A percentile compares a stretch with the other conserved stretches of the same genome.
These are phyloP conservation scores for Tinospora cordifolia DNA, from an alignment of 164 flowering plant genomes.

Conservation along the genomic window DNA sequence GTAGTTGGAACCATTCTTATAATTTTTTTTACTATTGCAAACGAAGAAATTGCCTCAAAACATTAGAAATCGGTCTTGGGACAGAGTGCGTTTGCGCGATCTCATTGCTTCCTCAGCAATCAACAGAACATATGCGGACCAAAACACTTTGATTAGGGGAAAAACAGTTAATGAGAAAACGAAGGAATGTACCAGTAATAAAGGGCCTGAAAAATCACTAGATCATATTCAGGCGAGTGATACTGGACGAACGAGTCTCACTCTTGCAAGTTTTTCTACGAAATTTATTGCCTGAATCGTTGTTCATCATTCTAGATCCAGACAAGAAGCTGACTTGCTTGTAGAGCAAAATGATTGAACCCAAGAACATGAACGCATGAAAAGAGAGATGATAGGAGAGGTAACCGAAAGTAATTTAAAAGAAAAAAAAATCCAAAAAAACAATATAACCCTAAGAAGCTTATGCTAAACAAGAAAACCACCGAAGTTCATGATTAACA, in stretches of 20 bases:
- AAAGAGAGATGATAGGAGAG: neutral
- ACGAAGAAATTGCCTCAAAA: constrained; percentile 30
- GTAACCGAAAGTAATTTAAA: neutral
- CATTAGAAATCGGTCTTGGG: constrained; percentile 21
- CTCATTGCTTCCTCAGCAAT: too few relatives aligned
- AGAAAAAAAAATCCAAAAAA: too few relatives aligned
- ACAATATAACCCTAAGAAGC: too few relatives aligned
- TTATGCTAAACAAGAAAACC: too few relatives aligned
- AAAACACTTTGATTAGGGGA: neutral
- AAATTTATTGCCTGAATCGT: constrained; percentile 17
- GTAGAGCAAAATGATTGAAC: neutral
- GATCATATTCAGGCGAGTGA: constrained; percentile 25
- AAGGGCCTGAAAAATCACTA: constrained; percentile 26
- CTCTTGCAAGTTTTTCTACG: constrained; percentile 16
- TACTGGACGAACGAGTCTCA: constrained; percentile 5
- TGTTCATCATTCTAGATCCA: neutral
- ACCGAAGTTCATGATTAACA: too few relatives aligned
- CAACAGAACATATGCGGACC: neutral
- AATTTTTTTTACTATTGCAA: constrained; percentile 13
- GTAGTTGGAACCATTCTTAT: neutral
- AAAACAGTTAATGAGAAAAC: neutral
- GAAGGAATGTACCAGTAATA: constrained; percentile 12
- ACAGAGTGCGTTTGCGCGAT: constrained; percentile 26
- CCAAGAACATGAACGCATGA: neutral
- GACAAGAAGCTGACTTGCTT: neutral